Evolutionary conservation across 345 rosid genomes (phyloP), one percentile per base, ranked within the genome.

Genomic region (Conringia planisiliqua): DNA sequence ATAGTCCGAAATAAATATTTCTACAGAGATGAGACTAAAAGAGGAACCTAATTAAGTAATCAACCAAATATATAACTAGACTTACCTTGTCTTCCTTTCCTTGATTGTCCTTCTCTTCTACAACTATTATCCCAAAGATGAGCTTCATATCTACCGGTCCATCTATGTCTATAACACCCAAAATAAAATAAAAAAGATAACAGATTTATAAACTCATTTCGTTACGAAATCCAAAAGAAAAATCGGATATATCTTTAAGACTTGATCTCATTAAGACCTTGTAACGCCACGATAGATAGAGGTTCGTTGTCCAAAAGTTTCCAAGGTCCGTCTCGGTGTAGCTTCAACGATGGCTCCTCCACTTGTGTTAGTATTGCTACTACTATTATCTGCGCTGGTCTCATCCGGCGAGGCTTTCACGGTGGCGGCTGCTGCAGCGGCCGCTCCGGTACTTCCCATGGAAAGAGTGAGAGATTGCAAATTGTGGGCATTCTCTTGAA

Each of bases 101-200:
- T 89, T 38, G 99, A 95, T 70, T 95, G 99, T 3, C 99, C 99
- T 86, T 92, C 99, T 81, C 99, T 88, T 65, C 99, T 86, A 71
- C 99, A 95, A 72, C 99, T 95, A 79, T 92, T 95, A 68, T 95
- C 99, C 99, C 99, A 95, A 32, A 95, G 91, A 86, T 95, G 99
- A 67, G 99, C 98, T 85, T 95, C 99, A 65, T 95, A 95, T 79
- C 99, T 79, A 75, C 99, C 99, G 0, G 99, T 95, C 99, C 99
- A 95, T 71, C 99, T 79, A 87, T 95, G 99, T 82, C 99, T 95
- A 58, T 62, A 73, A 50, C 56, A 68, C 36, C 59, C 58, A 58
- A 32, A 61, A 68, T 9, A 68, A 35, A n/a, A n/a, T n/a, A n/a
- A n/a, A 11, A 9, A 29, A 20, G 0, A 20, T 14, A 40, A 12